Conservation (phyloP, 2,329 filamentous ascomycete species). For the Aspergillus fumigatus region DNA sequence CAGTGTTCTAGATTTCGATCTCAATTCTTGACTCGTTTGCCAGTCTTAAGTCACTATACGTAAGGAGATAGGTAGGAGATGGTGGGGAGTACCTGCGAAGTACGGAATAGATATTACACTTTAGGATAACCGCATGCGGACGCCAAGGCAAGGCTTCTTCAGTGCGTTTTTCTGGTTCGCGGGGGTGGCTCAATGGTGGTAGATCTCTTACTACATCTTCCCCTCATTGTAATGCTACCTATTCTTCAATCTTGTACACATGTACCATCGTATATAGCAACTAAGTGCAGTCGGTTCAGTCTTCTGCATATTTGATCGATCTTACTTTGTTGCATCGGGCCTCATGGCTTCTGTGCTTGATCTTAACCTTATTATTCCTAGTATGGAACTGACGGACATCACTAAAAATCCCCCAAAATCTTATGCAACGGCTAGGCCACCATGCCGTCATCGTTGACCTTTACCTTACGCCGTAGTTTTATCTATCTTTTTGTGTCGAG, state of each 20-base stretch:
- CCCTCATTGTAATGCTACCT: not conserved
- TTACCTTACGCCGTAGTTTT: not conserved
- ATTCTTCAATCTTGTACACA: not conserved
- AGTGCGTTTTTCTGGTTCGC: not conserved
- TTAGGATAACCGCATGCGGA: not conserved
- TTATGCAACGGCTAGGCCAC: not conserved
- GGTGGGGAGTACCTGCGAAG: no score
- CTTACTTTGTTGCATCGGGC: not conserved
- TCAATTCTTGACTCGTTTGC: not conserved
- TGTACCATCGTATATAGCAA: not conserved
- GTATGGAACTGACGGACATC: not conserved
- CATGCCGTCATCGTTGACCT: constrained; percentile 7
- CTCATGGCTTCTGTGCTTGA: not conserved
- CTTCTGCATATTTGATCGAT: not conserved
- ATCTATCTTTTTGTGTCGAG: not conserved
- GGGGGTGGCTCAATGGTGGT: not conserved
- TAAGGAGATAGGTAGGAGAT: not conserved
- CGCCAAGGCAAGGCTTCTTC: not conserved
- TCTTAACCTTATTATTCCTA: not conserved
- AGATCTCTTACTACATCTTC: not conserved
- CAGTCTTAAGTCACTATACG: not conserved
- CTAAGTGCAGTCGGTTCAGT: not conserved
- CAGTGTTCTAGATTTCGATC: not conserved
- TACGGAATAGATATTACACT: no score
- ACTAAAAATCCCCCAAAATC: not conserved